Evolutionary conservation across 768 basidiomycete genomes (phyloP).

Genomic region (Daedaleopsis sinensis): DNA sequence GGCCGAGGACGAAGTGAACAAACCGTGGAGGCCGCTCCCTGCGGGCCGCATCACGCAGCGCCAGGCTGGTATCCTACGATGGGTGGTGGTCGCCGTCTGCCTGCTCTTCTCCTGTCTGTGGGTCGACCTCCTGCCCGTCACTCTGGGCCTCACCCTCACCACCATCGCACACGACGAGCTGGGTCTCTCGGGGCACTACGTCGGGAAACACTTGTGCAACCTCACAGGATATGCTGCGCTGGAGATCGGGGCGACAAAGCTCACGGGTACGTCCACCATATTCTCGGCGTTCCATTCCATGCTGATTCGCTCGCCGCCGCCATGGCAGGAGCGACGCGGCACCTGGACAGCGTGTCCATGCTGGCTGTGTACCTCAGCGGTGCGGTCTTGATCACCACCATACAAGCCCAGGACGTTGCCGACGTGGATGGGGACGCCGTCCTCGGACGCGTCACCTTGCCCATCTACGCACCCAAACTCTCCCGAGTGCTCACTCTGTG

Average conservation of each 20-base stretch:
- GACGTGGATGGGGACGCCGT: slow-evolving; percentile 7
- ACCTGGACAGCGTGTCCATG: neutral
- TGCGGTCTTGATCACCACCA: slow-evolving; percentile 9
- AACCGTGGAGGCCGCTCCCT: slow-evolving; percentile 42
- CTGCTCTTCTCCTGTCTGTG: slow-evolving; percentile 13
- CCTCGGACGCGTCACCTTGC: slow-evolving; percentile 6
- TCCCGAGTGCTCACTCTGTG: neutral
- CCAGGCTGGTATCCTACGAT: slow-evolving; percentile 33
- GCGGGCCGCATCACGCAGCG: slow-evolving; percentile 33
- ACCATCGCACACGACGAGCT: slow-evolving; percentile 36
- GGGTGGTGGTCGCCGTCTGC: slow-evolving; percentile 33
- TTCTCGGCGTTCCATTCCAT: no score
- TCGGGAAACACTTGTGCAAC: slow-evolving; percentile 36
- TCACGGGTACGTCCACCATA: slow-evolving; percentile 18
- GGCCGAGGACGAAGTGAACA: slow-evolving; percentile 37
- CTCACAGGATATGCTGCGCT: slow-evolving; percentile 36
- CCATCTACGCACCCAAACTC: slow-evolving; percentile 3
- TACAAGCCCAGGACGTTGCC: slow-evolving; percentile 11
- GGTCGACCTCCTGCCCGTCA: slow-evolving; percentile 16
- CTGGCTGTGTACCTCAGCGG: slow-evolving; percentile 7
- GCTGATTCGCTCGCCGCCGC: neutral
- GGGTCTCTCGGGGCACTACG: slow-evolving; percentile 27
- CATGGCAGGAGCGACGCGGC: neutral
- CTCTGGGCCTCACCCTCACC: slow-evolving; percentile 12
- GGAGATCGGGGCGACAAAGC: slow-evolving; percentile 36